A percentile compares a stretch with the other conserved stretches of the same genome.
phyloP scores from a whole-genome alignment of 2,329 filamentous ascomycete genomes.

The Alternaria sp. region DNA sequence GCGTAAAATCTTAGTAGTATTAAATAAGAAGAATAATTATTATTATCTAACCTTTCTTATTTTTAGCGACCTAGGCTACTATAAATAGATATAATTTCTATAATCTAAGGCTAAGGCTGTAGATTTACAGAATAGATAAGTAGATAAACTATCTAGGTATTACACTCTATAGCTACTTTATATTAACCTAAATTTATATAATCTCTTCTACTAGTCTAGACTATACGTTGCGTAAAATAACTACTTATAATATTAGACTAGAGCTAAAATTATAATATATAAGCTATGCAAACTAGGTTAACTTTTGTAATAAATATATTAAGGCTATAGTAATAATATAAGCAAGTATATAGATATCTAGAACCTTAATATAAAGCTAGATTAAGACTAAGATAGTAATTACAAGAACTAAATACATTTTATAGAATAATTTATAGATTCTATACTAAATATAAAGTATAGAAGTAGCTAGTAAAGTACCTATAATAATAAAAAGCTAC shows the following conservation, averaged over 20 bases:
- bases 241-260: background rate
- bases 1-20: background rate
- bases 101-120: slow-evolving; percentile 3
- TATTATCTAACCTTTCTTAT: background rate
- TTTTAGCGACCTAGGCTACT: slow-evolving; percentile 4
- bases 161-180: background rate
- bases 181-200: background rate
- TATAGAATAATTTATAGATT: background rate
- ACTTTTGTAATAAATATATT: background rate
- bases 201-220: background rate
- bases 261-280: background rate
- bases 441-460: background rate
- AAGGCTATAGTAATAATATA: background rate
- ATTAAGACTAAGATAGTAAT: background rate
- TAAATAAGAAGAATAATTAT: background rate
- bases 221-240: background rate
- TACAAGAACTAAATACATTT: background rate
- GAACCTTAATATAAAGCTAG: background rate
- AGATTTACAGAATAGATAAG: background rate
- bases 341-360: background rate
- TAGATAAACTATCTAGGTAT: slow-evolving; percentile 6
- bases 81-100: slow-evolving; percentile 15
- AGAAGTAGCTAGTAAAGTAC: background rate
- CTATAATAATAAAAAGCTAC: background rate
- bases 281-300: background rate